These are phyloP conservation scores for Penicillium angulare DNA, from an alignment of 495 filamentous ascomycete species.

Conservation along the genomic window DNA sequence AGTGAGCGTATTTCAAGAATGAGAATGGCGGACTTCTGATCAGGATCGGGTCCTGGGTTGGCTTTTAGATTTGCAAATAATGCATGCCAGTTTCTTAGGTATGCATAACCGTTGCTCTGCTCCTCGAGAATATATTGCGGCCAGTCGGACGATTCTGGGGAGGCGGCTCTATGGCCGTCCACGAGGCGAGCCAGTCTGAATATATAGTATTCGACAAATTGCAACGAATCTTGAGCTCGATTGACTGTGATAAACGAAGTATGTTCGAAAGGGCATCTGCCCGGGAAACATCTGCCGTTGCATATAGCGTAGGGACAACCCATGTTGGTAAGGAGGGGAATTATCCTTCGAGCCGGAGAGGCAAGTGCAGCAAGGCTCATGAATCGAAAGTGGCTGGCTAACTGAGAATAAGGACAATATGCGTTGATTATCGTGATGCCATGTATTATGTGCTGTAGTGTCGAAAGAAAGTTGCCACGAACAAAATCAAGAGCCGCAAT, in stretches of 20 bases:
- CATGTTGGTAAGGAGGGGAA: background rate
- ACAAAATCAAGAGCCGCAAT: background rate
- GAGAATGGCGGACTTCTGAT: background rate
- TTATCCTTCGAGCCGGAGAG: background rate
- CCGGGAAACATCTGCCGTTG: background rate
- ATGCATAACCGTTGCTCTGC: background rate
- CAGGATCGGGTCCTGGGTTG: background rate
- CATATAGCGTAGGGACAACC: background rate
- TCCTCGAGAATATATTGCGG: background rate
- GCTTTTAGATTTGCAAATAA: background rate
- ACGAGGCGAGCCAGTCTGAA: background rate
- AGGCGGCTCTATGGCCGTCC: background rate
- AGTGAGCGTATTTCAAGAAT: background rate
- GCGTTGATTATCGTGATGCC: background rate
- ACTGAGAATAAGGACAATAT: background rate
- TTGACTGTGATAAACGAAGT: background rate
- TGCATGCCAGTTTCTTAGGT: background rate
- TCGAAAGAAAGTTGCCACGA: background rate
- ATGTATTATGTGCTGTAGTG: background rate
- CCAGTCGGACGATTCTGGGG: background rate
- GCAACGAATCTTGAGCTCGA: background rate
- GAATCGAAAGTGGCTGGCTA: background rate
- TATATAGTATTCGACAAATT: background rate
- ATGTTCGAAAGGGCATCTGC: background rate
- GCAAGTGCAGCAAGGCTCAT: background rate